Evolutionary conservation across 2,329 filamentous ascomycete species (phyloP), one percentile per base, ranked within the genome.

Genomic region (Pseudodiploospora longispora): DNA sequence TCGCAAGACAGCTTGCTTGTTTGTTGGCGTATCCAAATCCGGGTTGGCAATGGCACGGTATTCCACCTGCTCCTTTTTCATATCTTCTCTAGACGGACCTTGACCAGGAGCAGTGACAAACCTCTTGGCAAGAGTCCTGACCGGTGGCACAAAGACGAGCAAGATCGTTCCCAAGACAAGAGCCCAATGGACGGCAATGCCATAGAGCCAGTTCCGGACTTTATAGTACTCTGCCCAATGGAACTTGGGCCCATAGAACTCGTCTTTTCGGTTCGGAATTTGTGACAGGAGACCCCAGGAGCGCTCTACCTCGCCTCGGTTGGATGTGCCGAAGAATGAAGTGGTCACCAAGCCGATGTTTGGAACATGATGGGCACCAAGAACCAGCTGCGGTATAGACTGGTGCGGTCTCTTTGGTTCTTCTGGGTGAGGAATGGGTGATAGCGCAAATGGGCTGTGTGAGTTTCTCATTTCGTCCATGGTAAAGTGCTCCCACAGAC

Each of bases 1-100:
- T 42, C 71, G 72, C 42, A 71, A 75, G 40, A 71, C 73, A 0
- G 77, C 82, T 53, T 74, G 69, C 62, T 78, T 68, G 10, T 57
- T 57, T 4, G 38, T 55, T 4, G 41, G 60, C 55, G 55, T 52
- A n/a, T 72, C 66, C 3, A 58, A 60, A 52, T 85, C 82, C 0
- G 82, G 78, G n/a, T 67, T 70, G 2, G 76, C 85, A 19, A 86
- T 68, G 4, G 74, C 82, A 9, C 77, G 72, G 56, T 79, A 85
- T 57, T 83, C 78, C 29, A 85, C 61, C 43, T 74, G 70, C 41
- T 87, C 77, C 32, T 74, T 74, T 52, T 69, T 72, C 38, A 72
- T 69, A 27, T 69, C 62, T 55, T 85, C 76, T 29, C 61, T 65
- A 12, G 63, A 62, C 2, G 72, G 67, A 2, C 80, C 80, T 39